Conservation (phyloP, 75 land plant species). For the Sequoia sempervirens region DNA sequence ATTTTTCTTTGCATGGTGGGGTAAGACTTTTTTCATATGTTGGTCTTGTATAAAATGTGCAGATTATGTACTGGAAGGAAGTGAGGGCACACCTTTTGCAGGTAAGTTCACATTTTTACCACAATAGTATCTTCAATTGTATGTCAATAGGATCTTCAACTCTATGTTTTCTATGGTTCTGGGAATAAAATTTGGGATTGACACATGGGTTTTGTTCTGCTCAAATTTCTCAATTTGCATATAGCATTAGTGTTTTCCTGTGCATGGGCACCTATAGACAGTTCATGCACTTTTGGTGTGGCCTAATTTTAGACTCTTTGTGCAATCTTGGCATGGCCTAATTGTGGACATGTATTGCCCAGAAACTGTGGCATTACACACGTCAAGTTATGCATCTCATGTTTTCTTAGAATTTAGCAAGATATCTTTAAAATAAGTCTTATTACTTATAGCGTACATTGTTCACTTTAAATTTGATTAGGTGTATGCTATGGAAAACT, state of each 20-base stretch:
- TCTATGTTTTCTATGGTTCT: not conserved
- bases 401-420: not conserved
- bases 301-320: not conserved
- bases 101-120: slow-evolving; percentile 29
- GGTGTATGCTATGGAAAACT: slow-evolving; percentile 93
- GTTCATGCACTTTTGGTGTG: not conserved
- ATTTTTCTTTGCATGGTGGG: not conserved
- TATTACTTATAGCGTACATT: not conserved
- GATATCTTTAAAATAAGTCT: not conserved
- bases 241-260: not conserved
- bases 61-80: slow-evolving; percentile 98
- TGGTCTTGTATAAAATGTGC: slow-evolving; percentile 12
- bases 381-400: not conserved
- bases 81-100: slow-evolving; percentile 91
- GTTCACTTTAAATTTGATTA: slow-evolving; percentile 6
- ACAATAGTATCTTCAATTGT: not conserved
- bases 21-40: not conserved
- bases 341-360: not conserved
- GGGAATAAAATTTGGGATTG: not conserved
- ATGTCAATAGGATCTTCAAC: not conserved
- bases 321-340: not conserved
- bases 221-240: not conserved
- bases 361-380: not conserved
- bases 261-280: not conserved
- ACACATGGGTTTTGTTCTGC: not conserved